Evolutionary conservation across 202 grass and related monocot genomes (phyloP).

Genomic region (Digitaria exilis): DNA sequence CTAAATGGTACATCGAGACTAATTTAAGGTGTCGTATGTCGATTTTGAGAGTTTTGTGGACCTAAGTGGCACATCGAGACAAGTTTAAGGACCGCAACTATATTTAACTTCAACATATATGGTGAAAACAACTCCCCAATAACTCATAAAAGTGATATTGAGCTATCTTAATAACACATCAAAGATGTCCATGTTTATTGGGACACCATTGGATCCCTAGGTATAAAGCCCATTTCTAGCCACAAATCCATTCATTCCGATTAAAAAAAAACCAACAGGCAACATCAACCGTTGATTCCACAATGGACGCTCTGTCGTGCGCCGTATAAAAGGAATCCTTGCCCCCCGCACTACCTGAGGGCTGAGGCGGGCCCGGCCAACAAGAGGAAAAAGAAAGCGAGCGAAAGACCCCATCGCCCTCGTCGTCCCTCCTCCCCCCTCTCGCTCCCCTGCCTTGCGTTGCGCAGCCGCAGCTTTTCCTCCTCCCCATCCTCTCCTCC

Average conservation of each 20-base stretch:
- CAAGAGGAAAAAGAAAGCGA: not conserved
- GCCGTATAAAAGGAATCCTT: not conserved
- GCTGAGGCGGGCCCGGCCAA: not conserved
- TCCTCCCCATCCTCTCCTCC: not conserved
- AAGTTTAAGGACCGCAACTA: too few relatives aligned
- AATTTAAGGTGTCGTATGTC: too few relatives aligned
- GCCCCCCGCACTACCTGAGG: not conserved
- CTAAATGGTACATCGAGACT: too few relatives aligned
- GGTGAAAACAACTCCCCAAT: too few relatives aligned
- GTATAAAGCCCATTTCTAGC: not conserved
- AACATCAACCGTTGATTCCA: not conserved
- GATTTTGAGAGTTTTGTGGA: too few relatives aligned
- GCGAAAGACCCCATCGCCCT: not conserved
- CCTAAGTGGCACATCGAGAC: too few relatives aligned
- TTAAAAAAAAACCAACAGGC: not conserved
- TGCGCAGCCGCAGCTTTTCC: constrained; percentile 26
- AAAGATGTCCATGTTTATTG: too few relatives aligned
- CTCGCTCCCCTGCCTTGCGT: not conserved
- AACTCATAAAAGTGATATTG: too few relatives aligned
- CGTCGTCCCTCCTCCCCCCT: too few relatives aligned
- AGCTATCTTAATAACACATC: too few relatives aligned
- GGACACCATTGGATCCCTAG: too few relatives aligned
- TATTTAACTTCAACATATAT: too few relatives aligned
- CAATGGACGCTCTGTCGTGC: not conserved
- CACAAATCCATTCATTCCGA: not conserved